These are phyloP conservation scores for Daldinia bambusicola DNA, from an alignment of 495 filamentous ascomycete genomes.

Conservation along the genomic window DNA sequence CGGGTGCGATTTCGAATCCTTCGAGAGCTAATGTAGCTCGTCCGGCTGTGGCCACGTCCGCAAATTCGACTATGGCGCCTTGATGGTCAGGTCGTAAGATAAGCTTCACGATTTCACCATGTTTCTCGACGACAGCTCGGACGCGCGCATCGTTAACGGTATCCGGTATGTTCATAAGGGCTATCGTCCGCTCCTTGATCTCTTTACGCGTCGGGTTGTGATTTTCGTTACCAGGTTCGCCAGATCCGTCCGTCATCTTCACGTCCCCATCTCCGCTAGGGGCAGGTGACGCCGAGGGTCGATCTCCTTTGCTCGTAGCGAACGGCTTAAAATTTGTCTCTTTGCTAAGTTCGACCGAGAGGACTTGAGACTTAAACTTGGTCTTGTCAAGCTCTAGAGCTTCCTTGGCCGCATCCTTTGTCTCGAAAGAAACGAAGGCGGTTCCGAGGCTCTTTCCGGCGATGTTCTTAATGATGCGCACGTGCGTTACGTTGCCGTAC, in stretches of 20 bases:
- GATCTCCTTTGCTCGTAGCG: conserved; percentile 48
- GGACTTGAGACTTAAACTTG: conserved; percentile 71
- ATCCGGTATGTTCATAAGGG: conserved; percentile 73
- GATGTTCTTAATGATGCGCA: conserved; percentile 70
- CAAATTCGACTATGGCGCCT: conserved; percentile 89
- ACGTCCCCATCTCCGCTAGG: conserved; percentile 45
- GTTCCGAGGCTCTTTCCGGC: conserved; percentile 75
- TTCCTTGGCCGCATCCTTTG: conserved; percentile 73
- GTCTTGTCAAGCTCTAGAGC: conserved; percentile 78
- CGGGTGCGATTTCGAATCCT: conserved; percentile 71
- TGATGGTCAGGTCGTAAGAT: conserved; percentile 78
- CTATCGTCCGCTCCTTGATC: conserved; percentile 65
- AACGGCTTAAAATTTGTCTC: conserved; percentile 56
- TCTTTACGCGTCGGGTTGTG: conserved; percentile 43
- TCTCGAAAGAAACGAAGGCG: conserved; percentile 79
- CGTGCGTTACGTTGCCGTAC: conserved; percentile 77
- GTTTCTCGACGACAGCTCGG: conserved; percentile 69
- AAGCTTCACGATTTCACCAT: conserved; percentile 71
- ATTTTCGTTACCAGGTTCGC: conserved; percentile 37
- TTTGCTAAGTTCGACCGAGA: conserved; percentile 73
- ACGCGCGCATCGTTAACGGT: conserved; percentile 78
- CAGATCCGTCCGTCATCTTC: conserved; percentile 43
- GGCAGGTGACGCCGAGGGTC: conserved; percentile 52
- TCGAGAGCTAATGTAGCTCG: conserved; percentile 80
- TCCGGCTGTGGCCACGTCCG: conserved; percentile 73